These are phyloP conservation scores for Kwoniella europaea DNA, from an alignment of 768 basidiomycete genomes.

Conservation along the genomic window DNA sequence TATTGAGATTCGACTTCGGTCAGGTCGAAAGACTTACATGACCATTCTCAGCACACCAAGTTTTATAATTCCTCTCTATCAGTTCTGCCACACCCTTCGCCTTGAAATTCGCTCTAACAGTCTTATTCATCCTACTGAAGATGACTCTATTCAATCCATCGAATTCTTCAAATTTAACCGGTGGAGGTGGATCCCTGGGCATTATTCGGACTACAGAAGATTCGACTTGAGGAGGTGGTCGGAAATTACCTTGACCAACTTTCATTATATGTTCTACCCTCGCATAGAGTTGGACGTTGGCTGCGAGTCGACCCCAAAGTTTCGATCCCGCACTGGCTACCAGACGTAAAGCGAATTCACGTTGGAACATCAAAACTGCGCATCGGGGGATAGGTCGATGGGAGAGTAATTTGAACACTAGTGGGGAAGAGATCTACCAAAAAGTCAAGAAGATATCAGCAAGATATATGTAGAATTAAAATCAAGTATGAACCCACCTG, in stretches of 20 bases:
- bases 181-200: conserved; percentile 92
- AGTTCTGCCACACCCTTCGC: conserved; percentile 94
- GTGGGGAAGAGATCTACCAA: conserved; percentile 84
- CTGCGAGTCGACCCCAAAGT: conserved; percentile 91
- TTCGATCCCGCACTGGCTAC: conserved; percentile 80
- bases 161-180: conserved; percentile 94
- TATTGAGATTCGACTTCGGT: too few species aligned
- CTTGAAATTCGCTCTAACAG: conserved; percentile 78
- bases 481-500: conserved; percentile 63
- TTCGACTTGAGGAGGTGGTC: conserved; percentile 94
- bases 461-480: neutral
- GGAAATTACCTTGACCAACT: conserved; percentile 94
- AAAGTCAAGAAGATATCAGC: neutral
- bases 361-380: conserved; percentile 99
- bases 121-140: conserved; percentile 89
- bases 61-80: conserved; percentile 90
- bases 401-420: conserved; percentile 94
- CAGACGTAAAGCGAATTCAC: conserved; percentile 93
- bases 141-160: conserved; percentile 91
- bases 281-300: conserved; percentile 96
- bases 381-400: conserved; percentile 92
- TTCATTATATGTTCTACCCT: conserved; percentile 96
- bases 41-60: conserved; percentile 80
- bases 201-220: conserved; percentile 87
- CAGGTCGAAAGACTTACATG: conserved; percentile 40